These are phyloP conservation scores for Fusarium euwallaceae DNA, from an alignment of 2,329 filamentous ascomycete species.

Conservation along the genomic window DNA sequence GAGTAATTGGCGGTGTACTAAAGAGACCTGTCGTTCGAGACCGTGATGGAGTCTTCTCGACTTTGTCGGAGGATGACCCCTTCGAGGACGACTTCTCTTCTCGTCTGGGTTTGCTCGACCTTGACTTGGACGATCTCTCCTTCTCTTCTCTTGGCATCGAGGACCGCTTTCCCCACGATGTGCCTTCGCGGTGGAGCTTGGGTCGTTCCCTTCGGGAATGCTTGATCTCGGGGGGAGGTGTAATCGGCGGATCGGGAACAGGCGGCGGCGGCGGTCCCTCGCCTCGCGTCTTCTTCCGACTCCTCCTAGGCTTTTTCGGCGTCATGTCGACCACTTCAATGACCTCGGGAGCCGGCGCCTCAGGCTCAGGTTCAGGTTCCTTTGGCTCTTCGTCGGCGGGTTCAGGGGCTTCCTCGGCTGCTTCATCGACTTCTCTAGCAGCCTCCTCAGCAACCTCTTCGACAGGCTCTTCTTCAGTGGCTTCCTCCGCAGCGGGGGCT, in stretches of 20 bases:
- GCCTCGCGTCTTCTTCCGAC: slow-evolving; percentile 56
- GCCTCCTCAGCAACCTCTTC: slow-evolving; percentile 31
- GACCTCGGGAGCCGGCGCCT: slow-evolving; percentile 30
- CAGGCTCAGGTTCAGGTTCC: slow-evolving; percentile 43
- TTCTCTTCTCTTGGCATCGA: slow-evolving; percentile 60
- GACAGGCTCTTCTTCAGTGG: slow-evolving; percentile 29
- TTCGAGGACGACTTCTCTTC: slow-evolving; percentile 75
- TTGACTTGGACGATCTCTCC: slow-evolving; percentile 69
- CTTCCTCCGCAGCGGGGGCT: slow-evolving; percentile 37
- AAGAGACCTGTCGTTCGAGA: slow-evolving; percentile 74
- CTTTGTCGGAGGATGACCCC: slow-evolving; percentile 81
- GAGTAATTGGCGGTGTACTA: slow-evolving; percentile 74
- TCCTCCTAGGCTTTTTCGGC: slow-evolving; percentile 60
- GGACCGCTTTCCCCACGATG: slow-evolving; percentile 83
- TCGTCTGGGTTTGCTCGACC: slow-evolving; percentile 67
- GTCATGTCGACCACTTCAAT: slow-evolving; percentile 66
- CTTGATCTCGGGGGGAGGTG: slow-evolving; percentile 68
- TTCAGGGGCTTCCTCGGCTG: slow-evolving; percentile 1
- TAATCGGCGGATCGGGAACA: slow-evolving; percentile 60
- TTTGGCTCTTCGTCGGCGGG: slow-evolving; percentile 46
- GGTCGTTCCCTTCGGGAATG: slow-evolving; percentile 81
- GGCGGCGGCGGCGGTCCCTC: slow-evolving; percentile 56
- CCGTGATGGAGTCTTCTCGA: slow-evolving; percentile 65
- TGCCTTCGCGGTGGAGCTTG: slow-evolving; percentile 78
- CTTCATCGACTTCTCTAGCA: slow-evolving; percentile 34